Percentiles rank a stretch among this genome's conserved stretches.
phyloP scores from a whole-genome alignment of 495 filamentous ascomycete genomes.

The Penicillium angulare region DNA sequence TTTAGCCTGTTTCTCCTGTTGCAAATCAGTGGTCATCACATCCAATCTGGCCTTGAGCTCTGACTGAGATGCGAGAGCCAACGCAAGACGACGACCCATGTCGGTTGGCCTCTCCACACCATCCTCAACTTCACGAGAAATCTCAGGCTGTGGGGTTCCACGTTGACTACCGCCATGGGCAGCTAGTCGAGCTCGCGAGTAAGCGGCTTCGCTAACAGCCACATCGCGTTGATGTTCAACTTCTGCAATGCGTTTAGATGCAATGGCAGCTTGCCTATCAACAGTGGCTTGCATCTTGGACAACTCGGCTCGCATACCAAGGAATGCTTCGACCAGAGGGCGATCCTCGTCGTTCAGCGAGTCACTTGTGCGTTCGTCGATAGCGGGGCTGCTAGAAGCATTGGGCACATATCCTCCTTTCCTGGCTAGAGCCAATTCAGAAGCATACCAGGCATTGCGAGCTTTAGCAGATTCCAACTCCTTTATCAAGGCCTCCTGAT shows the following conservation, averaged over 20 bases:
- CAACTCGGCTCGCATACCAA: slow-evolving; percentile 85
- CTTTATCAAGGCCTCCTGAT: slow-evolving; percentile 60
- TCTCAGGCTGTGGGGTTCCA: slow-evolving; percentile 70
- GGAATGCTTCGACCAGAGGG: slow-evolving; percentile 86
- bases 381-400: slow-evolving; percentile 64
- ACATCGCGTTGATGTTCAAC: slow-evolving; percentile 90
- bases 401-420: slow-evolving; percentile 83
- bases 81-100: slow-evolving; percentile 76
- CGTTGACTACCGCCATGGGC: slow-evolving; percentile 72
- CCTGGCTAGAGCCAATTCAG: slow-evolving; percentile 84
- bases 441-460: slow-evolving; percentile 95
- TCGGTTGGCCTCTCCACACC: slow-evolving; percentile 70
- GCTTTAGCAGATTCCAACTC: slow-evolving; percentile 81
- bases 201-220: slow-evolving; percentile 87
- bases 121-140: slow-evolving; percentile 53
- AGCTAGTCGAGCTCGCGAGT: slow-evolving; percentile 89
- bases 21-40: slow-evolving; percentile 63
- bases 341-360: slow-evolving; percentile 86
- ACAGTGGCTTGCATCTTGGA: slow-evolving; percentile 74
- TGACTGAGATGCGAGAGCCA: slow-evolving; percentile 71
- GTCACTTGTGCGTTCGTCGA: slow-evolving; percentile 75
- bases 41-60: slow-evolving; percentile 73
- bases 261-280: slow-evolving; percentile 76
- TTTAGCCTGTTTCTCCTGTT: slow-evolving; percentile 74
- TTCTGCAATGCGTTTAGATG: slow-evolving; percentile 86